Evolutionary conservation across 2,329 filamentous ascomycete genomes (phyloP), one percentile per base, ranked within the genome.

Genomic region (Arthrobotrys entomopaga): DNA sequence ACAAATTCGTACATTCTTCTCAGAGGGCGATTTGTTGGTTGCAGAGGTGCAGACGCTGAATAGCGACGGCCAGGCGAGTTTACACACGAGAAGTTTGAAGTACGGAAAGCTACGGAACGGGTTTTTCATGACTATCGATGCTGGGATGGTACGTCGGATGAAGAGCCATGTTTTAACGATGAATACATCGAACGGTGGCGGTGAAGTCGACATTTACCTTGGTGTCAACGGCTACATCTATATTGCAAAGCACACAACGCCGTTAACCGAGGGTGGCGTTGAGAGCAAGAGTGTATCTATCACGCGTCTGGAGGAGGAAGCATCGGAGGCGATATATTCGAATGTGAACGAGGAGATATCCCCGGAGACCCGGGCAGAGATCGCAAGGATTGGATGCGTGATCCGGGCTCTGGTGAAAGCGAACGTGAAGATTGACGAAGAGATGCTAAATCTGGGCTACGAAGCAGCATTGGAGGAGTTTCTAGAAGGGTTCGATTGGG

Each of bases 221-320:
- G 95, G 95, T 1, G 95, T 99, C 43, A 99, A 99, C 79, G 95
- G 95, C 0, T 98, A 96, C 81, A 93, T 98, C 70, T 99, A 92
- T 91, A 93, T 98, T 79, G 89, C 90, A 82, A 93, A 92, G 83
- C 92, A 96, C 89, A 80, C 6, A 79, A 82, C 46, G 80, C 82
- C 43, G 83, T 77, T 57, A 57, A 79, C 77, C 63, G 80, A 78
- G 13, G 81, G 84, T n/a, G 81, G 82, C n/a, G 83, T 82, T 13
- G 80, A 80, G 15, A 81, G 56, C 76, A 80, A 83, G 64, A 85
- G 84, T 80, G 88, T 84, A 8, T 85, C 86, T 1, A 91, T 97
- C 79, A 96, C 92, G 61, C 87, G 91, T 77, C 86, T 97, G 81
- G 95, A 98, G 81, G 95, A 99, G 83, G 89, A 85, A 78, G 90